Evolutionary conservation across 2,329 filamentous ascomycete genomes (phyloP), one percentile per base, ranked within the genome.

Genomic region (Ophiosphaerella herpotricha): DNA sequence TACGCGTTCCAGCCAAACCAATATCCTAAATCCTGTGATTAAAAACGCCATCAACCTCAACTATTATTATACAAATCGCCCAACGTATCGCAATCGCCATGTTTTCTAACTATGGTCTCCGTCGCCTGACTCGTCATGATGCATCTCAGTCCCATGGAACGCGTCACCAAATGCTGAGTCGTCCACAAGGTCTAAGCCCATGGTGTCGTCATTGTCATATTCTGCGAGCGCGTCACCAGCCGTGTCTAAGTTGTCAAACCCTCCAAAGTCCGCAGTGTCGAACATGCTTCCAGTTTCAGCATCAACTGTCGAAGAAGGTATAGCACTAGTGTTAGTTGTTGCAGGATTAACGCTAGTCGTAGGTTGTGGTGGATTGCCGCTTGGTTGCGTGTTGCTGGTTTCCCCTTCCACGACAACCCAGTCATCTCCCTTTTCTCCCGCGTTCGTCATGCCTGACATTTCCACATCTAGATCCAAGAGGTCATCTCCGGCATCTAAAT

Each of bases 361-460:
- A 46, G 61, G 39, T 42, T 66, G 57, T 14, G 60, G 54, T 29
- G 47, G 41, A 21, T 52, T 59, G 39, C 46, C 46, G n/a, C 46
- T 42, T 16, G 60, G 59, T 41, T 66, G 62, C 31, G 56, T 48
- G 47, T 50, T 55, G 24, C 45, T 43, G 23, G 55, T 43, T 29
- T 67, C 61, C 32, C 68, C 58, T 38, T 67, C 63, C 21, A 72
- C 68, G 54, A 72, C 61, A 33, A 71, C 67, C 71, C 71, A 74
- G 18, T 73, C 71, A 12, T 73, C 69, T 11, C 55, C 63, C 41
- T 69, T 68, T 2, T 70, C 68, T 24, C 65, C 63, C 13, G 58
- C 56, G 31, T 72, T 73, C 13, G 78, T 74, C 23, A 82, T 80
- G 48, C 82, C 82, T 13, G 82, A 80, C 83, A 90, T 81, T 53